Base-by-base conservation (phyloP, 140 eudicot genomes). In the Stevia rebaudiana region DNA sequence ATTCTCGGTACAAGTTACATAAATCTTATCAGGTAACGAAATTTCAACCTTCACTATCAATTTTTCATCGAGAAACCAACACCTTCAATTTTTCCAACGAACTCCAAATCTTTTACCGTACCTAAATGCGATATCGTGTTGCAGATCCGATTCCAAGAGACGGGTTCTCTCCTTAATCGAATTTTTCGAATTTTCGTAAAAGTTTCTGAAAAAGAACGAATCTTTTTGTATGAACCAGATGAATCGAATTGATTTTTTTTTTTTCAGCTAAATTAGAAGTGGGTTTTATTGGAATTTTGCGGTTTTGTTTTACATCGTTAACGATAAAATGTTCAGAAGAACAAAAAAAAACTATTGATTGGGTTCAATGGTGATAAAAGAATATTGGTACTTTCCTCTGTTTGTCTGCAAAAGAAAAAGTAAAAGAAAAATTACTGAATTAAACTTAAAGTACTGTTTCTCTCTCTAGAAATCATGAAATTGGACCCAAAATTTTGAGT, bases 401-500 rank as follows among this genome's bases (percentile, higher is more conserved):
- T 44, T 64, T 48, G 13, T 51, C 46, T 11, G 10, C 49, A 3
- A 28, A 59, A 60, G 57, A 66, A 62, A 62, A 62, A 9, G 11
- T 39, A 24, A 53, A 3, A 51, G 25, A 25, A 1, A 43, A 55
- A 49, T n/a, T n/a, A n/a, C n/a, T n/a, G n/a, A 55, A 3, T 18
- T 40, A 15, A 11, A 40, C 18, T 5, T 16, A 46, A 5, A n/a
- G 55, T 56, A 68, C 22, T 24, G 39, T 40, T 41, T 52, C 52
- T 67, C 31, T 68, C 52, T 60, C 35, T 6, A 74, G 18, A 69
- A 16, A 37, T 72, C 61, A 60, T 68, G 68, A 79, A 60, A 76
- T 39, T 70, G 79, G 80, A 65, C 82, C 88, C 85, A 37, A 68
- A 33, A 39, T 61, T 77, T 75, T 63, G 37, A 52, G 81, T 28